Base-by-base conservation (phyloP, 495 filamentous ascomycete genomes). In the Daldinia concentrica region DNA sequence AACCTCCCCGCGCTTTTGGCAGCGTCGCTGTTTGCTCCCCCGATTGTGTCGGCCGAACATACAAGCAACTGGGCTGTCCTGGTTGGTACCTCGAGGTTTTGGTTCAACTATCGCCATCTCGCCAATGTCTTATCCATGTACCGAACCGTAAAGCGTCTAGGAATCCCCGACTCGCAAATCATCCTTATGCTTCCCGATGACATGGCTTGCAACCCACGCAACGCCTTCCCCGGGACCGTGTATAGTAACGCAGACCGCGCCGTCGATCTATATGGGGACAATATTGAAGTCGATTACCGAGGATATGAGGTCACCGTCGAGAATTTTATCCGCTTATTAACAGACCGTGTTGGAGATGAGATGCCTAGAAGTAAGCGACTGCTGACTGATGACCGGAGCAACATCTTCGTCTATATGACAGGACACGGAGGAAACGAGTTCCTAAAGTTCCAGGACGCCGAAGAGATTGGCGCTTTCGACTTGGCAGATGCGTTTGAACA, bases 141-240 rank as follows among this genome's bases (percentile, higher is more conserved):
- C 84, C 93, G 95, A 74, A 98, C 96, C 72, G 95, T 99, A 62
- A 99, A 99, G 83, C 92, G 95, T 19, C 90, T 99, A 43, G 95
- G 95, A 56, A 99, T 99, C 72, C 95, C 95, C 52, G 95, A 99
- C 80, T 97, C 93, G 19, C 96, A 99, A 77, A 99, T 99, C 80
- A 98, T 99, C 79, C 90, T 99, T 64, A 98, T 99, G 95, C 90
- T 99, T 12, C 95, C 96, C 26, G 95, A 99, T 82, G 95, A 99
- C 82, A 98, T 99, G 91, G 95, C 95, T 45, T 99, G 95, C 85
- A 99, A 99, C 81, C 96, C 95, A 11, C 93, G 95, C 72, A 99
- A 99, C 76, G 93, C 93, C 50, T 99, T 99, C 79, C 93, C 95
- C 0, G 95, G 95, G 62, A 98, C 94, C 51, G 95, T 99, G 41